Evolutionary conservation across 2,329 filamentous ascomycete genomes (phyloP).

Genomic region (Pseudogymnoascus sp.): DNA sequence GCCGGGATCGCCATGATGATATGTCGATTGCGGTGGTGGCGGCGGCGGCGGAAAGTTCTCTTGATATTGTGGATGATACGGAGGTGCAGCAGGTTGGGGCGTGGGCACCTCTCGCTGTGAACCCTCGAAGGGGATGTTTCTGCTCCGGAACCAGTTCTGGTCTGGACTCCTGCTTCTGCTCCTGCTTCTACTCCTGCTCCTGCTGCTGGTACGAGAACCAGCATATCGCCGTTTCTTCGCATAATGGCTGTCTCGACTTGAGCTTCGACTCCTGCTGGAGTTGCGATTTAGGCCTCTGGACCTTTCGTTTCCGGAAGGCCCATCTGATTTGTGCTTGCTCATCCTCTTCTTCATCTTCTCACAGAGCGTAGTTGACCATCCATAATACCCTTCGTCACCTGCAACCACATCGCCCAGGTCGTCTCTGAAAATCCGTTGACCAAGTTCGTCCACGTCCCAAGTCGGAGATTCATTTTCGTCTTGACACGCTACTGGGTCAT

Average conservation of each 20-base stretch:
- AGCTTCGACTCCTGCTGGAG: slow-evolving; percentile 18
- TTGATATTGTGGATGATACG: not conserved
- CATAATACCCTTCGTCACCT: slow-evolving; percentile 71
- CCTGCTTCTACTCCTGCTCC: slow-evolving; percentile 1
- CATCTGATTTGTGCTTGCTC: slow-evolving; percentile 17
- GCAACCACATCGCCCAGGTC: slow-evolving; percentile 45
- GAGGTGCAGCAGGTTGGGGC: not conserved
- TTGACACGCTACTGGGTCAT: slow-evolving; percentile 41
- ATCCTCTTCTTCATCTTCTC: slow-evolving; percentile 63
- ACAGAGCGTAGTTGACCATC: slow-evolving; percentile 76
- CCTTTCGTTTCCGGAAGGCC: slow-evolving; percentile 9
- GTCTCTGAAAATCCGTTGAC: slow-evolving; percentile 58
- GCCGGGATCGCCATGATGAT: not conserved
- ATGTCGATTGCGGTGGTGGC: not conserved
- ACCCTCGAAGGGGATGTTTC: not conserved
- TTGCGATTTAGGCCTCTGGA: slow-evolving; percentile 16
- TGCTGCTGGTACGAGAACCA: slow-evolving; percentile 4
- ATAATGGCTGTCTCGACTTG: slow-evolving; percentile 16
- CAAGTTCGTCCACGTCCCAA: slow-evolving; percentile 66
- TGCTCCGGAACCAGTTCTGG: not conserved
- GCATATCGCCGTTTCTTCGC: slow-evolving; percentile 17
- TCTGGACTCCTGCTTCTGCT: slow-evolving; percentile 8
- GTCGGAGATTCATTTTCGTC: slow-evolving; percentile 40
- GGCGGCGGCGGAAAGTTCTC: not conserved
- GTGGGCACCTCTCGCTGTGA: not conserved